A percentile compares a stretch with the other conserved stretches of the same genome.
Conservation (phyloP, 176 grass and related monocot species). For the Saccharum officinarum region DNA sequence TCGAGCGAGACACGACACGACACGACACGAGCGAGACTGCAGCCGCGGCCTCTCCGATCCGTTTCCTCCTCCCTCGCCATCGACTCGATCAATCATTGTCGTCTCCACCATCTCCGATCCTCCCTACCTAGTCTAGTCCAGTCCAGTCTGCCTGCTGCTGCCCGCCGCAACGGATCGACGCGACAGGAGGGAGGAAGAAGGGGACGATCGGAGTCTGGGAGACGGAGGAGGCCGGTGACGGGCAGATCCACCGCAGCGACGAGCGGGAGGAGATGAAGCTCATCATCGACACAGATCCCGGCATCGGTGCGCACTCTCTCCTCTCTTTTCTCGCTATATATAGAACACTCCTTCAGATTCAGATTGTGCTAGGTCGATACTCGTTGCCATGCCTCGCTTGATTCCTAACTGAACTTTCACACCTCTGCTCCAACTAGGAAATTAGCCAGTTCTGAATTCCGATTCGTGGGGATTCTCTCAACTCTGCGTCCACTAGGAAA, state of each 20-base stretch:
- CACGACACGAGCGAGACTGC: not conserved
- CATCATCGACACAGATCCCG: conserved; percentile 78
- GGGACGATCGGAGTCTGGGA: not conserved
- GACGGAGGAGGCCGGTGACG: conserved; percentile 19
- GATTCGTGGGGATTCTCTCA: not conserved
- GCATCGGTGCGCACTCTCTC: conserved; percentile 43
- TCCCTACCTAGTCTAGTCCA: not conserved
- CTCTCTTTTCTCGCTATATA: not conserved
- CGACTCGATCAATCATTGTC: not conserved
- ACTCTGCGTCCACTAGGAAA: not conserved
- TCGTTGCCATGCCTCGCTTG: not conserved
- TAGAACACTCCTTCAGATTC: not conserved
- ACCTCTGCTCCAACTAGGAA: no score
- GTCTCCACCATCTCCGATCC: not conserved
- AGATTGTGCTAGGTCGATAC: not conserved
- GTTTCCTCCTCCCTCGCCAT: not conserved
- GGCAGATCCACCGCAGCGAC: not conserved
- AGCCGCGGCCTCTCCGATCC: not conserved
- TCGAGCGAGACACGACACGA: not conserved
- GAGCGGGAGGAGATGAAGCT: conserved; percentile 41
- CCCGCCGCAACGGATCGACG: not conserved
- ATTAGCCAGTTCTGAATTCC: not conserved
- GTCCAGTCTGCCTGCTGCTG: not conserved
- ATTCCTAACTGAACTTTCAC: not conserved
- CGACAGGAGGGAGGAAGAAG: not conserved